phyloP scores from a whole-genome alignment of 371 early-diverging fungal species.

The Mucor saturninus region DNA sequence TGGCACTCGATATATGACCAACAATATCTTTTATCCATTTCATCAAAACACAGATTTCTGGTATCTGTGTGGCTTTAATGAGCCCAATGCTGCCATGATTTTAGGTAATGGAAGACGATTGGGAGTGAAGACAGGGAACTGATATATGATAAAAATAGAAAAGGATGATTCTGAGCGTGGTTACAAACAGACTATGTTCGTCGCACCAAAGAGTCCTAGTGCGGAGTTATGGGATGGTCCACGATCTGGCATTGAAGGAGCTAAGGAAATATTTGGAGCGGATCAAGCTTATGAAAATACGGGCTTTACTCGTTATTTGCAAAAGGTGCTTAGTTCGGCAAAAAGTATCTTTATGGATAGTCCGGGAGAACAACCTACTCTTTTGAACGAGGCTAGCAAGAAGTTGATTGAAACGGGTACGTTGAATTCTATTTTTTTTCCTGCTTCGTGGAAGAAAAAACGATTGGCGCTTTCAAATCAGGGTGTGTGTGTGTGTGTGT shows the following conservation, averaged over 20 bases:
- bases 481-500: constrained; percentile 14
- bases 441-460: constrained; percentile 17
- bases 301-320: constrained; percentile 30
- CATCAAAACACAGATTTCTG: constrained; percentile 92
- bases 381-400: constrained; percentile 27
- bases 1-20: constrained; percentile 83
- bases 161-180: constrained; percentile 63
- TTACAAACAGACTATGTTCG: constrained; percentile 88
- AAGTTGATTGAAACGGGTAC: constrained; percentile 45
- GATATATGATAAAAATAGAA: constrained; percentile 41
- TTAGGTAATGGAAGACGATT: constrained; percentile 55
- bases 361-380: constrained; percentile 33
- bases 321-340: constrained; percentile 27
- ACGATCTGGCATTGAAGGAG: constrained; percentile 83
- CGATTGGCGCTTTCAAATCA: constrained; percentile 18
- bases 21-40: constrained; percentile 95
- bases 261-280: constrained; percentile 80
- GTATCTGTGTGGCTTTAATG: constrained; percentile 89
- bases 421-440: constrained; percentile 20
- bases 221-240: constrained; percentile 95
- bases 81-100: constrained; percentile 85
- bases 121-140: background rate
- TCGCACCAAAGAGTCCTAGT: constrained; percentile 71
- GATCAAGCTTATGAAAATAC: constrained; percentile 68
- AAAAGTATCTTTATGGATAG: constrained; percentile 48